Evolutionary conservation across 2,329 filamentous ascomycete species (phyloP).

Genomic region (Penicillium hordei): DNA sequence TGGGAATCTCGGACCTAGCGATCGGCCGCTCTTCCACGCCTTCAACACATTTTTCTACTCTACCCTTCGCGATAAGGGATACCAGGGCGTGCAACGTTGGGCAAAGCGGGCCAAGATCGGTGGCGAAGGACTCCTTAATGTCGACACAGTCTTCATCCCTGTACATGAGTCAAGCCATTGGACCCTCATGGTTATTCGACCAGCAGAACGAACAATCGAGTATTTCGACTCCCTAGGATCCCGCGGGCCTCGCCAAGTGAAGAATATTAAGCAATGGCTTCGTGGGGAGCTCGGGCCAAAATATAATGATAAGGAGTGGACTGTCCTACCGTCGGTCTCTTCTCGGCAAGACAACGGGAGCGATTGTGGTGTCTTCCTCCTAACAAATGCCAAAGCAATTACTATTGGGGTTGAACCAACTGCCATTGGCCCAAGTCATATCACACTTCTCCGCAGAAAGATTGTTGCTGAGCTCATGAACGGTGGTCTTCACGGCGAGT

Average conservation of each 20-base stretch:
- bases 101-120: slow-evolving; percentile 49
- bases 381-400: slow-evolving; percentile 51
- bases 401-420: slow-evolving; percentile 46
- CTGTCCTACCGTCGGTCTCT: slow-evolving; percentile 38
- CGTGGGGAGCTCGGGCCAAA: slow-evolving; percentile 41
- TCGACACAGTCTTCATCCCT: slow-evolving; percentile 50
- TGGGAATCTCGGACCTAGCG: slow-evolving; percentile 36
- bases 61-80: slow-evolving; percentile 44
- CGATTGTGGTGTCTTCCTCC: slow-evolving; percentile 53
- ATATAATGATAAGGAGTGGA: slow-evolving; percentile 48
- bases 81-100: slow-evolving; percentile 45
- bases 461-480: slow-evolving; percentile 51
- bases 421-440: slow-evolving; percentile 43
- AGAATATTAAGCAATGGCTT: slow-evolving; percentile 44
- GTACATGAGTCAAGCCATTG: slow-evolving; percentile 50
- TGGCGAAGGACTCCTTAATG: slow-evolving; percentile 44
- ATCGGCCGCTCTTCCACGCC: slow-evolving; percentile 43
- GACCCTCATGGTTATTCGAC: slow-evolving; percentile 50
- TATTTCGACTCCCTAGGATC: slow-evolving; percentile 50
- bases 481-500: slow-evolving; percentile 46
- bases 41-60: slow-evolving; percentile 49
- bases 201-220: slow-evolving; percentile 44
- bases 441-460: slow-evolving; percentile 43
- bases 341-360: slow-evolving; percentile 49
- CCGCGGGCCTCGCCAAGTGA: slow-evolving; percentile 33